A percentile compares a stretch with the other conserved stretches of the same genome.
Evolutionary conservation across 2,329 filamentous ascomycete genomes (phyloP).

Genomic region (Thielaviopsis ethacetica): DNA sequence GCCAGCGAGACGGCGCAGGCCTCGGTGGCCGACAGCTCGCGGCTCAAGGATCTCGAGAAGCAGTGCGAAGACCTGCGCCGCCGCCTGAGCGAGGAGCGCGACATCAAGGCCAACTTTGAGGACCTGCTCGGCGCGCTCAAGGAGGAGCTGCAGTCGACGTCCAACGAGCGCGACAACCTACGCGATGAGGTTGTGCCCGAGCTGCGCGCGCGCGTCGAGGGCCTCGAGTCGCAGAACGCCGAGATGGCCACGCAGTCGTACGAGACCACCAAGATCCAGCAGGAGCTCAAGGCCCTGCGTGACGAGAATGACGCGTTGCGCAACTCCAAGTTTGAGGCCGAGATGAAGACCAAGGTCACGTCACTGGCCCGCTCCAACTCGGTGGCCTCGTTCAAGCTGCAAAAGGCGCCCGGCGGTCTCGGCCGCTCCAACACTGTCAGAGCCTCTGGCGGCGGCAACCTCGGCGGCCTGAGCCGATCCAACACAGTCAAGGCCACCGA

Average conservation of each 20-base stretch:
- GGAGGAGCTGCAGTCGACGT: constrained; percentile 62
- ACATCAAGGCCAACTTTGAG: constrained; percentile 84
- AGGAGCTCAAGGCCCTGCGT: constrained; percentile 60
- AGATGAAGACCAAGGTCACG: constrained; percentile 11
- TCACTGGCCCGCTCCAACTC: constrained; percentile 16
- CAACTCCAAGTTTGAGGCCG: constrained; percentile 20
- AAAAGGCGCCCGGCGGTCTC: constrained; percentile 19
- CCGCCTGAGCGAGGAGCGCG: constrained; percentile 67
- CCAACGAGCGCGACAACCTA: constrained; percentile 82
- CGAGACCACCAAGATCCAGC: constrained; percentile 71
- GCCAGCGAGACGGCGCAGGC: constrained; percentile 38
- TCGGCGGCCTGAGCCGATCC: constrained; percentile 35
- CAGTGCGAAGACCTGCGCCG: constrained; percentile 70
- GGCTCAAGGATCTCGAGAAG: constrained; percentile 62
- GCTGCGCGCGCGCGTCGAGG: constrained; percentile 58
- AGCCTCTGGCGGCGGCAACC: constrained; percentile 17
- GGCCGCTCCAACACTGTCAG: constrained; percentile 45
- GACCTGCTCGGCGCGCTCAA: constrained; percentile 74
- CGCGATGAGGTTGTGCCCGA: constrained; percentile 76
- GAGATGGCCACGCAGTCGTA: constrained; percentile 60
- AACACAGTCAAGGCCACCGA: constrained; percentile 33
- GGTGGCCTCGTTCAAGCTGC: constrained; percentile 20
- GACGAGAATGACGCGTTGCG: constrained; percentile 47
- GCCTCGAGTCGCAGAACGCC: constrained; percentile 56
- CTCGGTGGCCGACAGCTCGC: constrained; percentile 37